Conservation (phyloP, 495 filamentous ascomycete genomes). For the Chaetomium tenue region DNA sequence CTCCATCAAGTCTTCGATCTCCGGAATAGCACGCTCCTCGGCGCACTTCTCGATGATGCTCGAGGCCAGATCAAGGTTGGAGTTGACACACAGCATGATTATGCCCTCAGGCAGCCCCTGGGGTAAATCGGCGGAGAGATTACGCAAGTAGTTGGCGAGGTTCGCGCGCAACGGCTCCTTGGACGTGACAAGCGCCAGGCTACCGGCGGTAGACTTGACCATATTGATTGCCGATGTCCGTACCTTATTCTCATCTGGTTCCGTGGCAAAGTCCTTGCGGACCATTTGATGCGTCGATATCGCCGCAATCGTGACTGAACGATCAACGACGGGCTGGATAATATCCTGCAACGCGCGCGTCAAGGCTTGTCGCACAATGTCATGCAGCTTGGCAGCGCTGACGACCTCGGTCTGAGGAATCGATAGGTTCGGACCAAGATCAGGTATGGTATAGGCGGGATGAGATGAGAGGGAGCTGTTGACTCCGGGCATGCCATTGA, state of each 20-base stretch:
- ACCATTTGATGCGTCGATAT: conserved; percentile 93
- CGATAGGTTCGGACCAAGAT: conserved; percentile 68
- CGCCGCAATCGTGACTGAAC: conserved; percentile 94
- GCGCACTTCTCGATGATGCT: conserved; percentile 90
- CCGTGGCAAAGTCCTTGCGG: conserved; percentile 91
- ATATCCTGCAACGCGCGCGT: conserved; percentile 90
- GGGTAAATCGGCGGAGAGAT: conserved; percentile 64
- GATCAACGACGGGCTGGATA: conserved; percentile 92
- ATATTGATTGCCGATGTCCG: conserved; percentile 83
- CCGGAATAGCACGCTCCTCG: conserved; percentile 84
- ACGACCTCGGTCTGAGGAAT: conserved; percentile 77
- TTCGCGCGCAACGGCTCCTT: conserved; percentile 95
- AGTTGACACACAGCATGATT: conserved; percentile 96
- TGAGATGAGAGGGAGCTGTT: conserved; percentile 69
- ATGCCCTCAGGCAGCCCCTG: conserved; percentile 80
- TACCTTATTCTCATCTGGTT: conserved; percentile 82
- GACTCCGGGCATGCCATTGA: conserved; percentile 69
- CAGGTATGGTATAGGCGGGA: conserved; percentile 71
- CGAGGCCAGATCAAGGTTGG: conserved; percentile 91
- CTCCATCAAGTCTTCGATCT: conserved; percentile 91
- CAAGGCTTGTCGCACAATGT: conserved; percentile 79
- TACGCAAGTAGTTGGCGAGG: conserved; percentile 93
- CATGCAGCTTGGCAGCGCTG: conserved; percentile 65
- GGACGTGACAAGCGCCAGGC: conserved; percentile 92
- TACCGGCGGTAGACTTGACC: conserved; percentile 88